Evolutionary conservation across 164 flowering plant genomes (phyloP).

Genomic region (Stephania japonica): DNA sequence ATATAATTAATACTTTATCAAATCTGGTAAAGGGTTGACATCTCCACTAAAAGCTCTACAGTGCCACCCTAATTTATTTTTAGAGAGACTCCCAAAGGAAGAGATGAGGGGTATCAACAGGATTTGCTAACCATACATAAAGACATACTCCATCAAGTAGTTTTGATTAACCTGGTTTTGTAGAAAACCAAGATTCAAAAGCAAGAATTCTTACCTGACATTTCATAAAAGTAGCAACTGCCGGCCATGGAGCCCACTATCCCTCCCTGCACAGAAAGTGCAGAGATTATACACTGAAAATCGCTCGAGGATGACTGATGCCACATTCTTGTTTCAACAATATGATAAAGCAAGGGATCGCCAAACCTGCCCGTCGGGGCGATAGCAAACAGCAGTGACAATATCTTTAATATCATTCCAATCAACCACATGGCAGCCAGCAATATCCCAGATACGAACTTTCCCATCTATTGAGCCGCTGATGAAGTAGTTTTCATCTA

Average conservation of each 20-base stretch:
- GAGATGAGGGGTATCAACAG: neutral
- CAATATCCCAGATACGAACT: constrained; percentile 71
- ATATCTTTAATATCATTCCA: constrained; percentile 66
- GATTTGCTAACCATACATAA: neutral
- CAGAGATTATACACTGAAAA: constrained; percentile 2
- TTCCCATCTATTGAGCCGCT: constrained; percentile 94
- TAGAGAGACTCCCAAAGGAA: too few species aligned
- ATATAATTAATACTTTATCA: too few species aligned
- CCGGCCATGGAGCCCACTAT: constrained; percentile 74
- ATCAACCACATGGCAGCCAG: constrained; percentile 48
- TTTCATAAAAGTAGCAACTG: constrained; percentile 54
- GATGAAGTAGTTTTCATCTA: constrained; percentile 76
- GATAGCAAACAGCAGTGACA: constrained; percentile 70
- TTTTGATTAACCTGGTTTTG: neutral
- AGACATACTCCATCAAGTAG: neutral
- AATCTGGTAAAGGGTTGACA: neutral
- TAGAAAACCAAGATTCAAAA: neutral
- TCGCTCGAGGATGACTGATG: neutral
- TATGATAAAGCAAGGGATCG: neutral
- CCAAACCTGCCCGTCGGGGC: constrained; percentile 69
- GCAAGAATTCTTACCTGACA: constrained; percentile 42
- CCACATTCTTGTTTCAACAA: constrained; percentile 3
- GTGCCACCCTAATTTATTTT: too few species aligned
- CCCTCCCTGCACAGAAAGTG: constrained; percentile 48
- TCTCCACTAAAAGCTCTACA: too few species aligned